phyloP scores from a whole-genome alignment of 1,284 basidiomycete species.

The Leccinum subfulvum region DNA sequence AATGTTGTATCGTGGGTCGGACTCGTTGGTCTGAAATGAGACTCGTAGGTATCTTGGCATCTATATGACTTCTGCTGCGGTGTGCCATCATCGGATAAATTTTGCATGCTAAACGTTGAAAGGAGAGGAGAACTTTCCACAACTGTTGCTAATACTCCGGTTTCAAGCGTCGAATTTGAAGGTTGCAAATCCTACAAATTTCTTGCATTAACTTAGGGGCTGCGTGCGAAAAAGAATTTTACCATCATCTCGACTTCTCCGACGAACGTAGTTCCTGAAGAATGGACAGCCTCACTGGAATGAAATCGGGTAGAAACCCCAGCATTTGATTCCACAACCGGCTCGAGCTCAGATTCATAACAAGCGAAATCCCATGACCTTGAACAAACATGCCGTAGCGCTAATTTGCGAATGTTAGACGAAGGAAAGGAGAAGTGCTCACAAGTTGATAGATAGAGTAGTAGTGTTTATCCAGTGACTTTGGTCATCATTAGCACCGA shows the following conservation, averaged over 20 bases:
- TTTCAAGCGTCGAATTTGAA: no score
- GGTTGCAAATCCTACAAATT: no score
- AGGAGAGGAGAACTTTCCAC: no score
- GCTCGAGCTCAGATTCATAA: conserved; percentile 21
- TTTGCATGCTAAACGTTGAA: no score
- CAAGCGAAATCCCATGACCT: conserved; percentile 32
- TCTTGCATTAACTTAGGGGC: conserved; percentile 12
- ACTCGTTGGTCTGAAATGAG: no score
- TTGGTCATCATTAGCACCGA: neutral
- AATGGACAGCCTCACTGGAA: neutral
- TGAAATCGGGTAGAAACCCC: neutral
- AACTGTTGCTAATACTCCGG: no score
- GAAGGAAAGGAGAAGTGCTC: conserved; percentile 3
- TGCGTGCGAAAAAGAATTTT: conserved; percentile 9
- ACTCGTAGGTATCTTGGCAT: no score
- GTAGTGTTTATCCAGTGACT: conserved; percentile 22
- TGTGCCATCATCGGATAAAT: no score
- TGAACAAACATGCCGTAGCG: neutral
- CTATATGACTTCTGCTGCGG: no score
- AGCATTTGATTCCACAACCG: neutral
- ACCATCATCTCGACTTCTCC: conserved; percentile 16
- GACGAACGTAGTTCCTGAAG: neutral
- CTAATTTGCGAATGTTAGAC: no score
- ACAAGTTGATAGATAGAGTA: conserved; percentile 27
- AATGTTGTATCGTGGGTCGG: no score